Evolutionary conservation across 805 yeast genomes (phyloP).

Genomic region (Saccharomycopsis olivae): DNA sequence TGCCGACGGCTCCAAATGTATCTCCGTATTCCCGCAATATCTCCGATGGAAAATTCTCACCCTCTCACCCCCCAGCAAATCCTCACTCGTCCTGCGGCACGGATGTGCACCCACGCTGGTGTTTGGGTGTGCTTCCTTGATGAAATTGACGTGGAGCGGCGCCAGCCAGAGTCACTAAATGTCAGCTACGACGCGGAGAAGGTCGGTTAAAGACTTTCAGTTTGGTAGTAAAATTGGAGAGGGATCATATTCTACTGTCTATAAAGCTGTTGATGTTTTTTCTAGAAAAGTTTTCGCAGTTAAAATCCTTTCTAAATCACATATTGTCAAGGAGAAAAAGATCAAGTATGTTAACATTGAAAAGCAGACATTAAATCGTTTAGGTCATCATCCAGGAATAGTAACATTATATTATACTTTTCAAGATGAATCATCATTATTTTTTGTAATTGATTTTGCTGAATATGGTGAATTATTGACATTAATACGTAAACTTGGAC

Average conservation of each 20-base stretch:
- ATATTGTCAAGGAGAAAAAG: conserved; percentile 88
- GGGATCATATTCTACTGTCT: conserved; percentile 93
- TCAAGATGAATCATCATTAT: conserved; percentile 80
- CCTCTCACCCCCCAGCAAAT: too few species aligned
- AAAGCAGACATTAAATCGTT: conserved; percentile 74
- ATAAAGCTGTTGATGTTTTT: conserved; percentile 70
- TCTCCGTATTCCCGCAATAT: too few species aligned
- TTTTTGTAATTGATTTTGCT: conserved; percentile 90
- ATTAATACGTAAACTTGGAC: conserved; percentile 66
- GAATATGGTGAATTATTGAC: conserved; percentile 89
- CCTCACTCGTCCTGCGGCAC: too few species aligned
- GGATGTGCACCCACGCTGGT: too few species aligned
- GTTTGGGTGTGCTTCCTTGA: too few species aligned
- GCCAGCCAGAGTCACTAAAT: too few species aligned
- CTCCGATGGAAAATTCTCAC: too few species aligned
- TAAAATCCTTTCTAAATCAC: conserved; percentile 82
- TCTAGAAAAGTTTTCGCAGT: conserved; percentile 74
- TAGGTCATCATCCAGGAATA: conserved; percentile 92
- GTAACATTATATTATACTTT: conserved; percentile 88
- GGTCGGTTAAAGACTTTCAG: conserved; percentile 65
- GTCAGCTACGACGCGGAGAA: conserved; percentile 24
- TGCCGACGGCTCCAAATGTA: too few species aligned
- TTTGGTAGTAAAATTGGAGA: conserved; percentile 83
- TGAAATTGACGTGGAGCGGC: too few species aligned
- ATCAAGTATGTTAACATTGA: conserved; percentile 94